phyloP scores from a whole-genome alignment of 495 filamentous ascomycete species.

The Talaromyces thailandensis region DNA sequence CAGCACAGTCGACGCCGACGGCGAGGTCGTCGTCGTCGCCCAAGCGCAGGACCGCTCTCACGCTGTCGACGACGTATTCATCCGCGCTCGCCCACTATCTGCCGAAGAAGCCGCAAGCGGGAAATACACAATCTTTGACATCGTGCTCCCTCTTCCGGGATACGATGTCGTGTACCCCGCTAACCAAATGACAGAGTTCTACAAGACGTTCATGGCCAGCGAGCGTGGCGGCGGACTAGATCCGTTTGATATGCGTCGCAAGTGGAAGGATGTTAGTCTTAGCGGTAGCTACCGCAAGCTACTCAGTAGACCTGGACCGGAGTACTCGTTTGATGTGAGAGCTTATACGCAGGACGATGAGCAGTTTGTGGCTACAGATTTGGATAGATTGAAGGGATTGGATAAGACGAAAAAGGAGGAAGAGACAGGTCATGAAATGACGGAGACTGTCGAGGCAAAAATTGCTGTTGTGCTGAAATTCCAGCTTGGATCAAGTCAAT shows the following conservation, averaged over 20 bases:
- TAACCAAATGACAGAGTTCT: slow-evolving; percentile 75
- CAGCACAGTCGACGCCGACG: slow-evolving; percentile 53
- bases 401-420: slow-evolving; percentile 9
- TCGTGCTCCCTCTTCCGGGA: slow-evolving; percentile 91
- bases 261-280: slow-evolving; percentile 78
- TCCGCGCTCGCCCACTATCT: slow-evolving; percentile 66
- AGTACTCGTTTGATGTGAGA: slow-evolving; percentile 57
- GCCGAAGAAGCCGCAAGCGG: slow-evolving; percentile 71
- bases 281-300: slow-evolving; percentile 81
- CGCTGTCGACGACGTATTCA: slow-evolving; percentile 50
- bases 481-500: slow-evolving; percentile 76
- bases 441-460: slow-evolving; percentile 26
- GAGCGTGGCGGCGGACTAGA: slow-evolving; percentile 67
- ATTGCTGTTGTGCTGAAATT: slow-evolving; percentile 81
- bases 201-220: slow-evolving; percentile 72
- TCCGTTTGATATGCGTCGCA: slow-evolving; percentile 79
- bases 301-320: slow-evolving; percentile 51
- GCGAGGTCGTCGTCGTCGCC: slow-evolving; percentile 57
- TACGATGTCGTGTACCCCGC: slow-evolving; percentile 80
- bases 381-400: slow-evolving; percentile 41
- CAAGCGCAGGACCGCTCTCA: slow-evolving; percentile 45
- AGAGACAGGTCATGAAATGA: neutral
- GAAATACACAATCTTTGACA: slow-evolving; percentile 72
- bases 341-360: slow-evolving; percentile 61
- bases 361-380: slow-evolving; percentile 80